phyloP scores from a whole-genome alignment of 176 grass and related monocot genomes.

The Chloris gayana region DNA sequence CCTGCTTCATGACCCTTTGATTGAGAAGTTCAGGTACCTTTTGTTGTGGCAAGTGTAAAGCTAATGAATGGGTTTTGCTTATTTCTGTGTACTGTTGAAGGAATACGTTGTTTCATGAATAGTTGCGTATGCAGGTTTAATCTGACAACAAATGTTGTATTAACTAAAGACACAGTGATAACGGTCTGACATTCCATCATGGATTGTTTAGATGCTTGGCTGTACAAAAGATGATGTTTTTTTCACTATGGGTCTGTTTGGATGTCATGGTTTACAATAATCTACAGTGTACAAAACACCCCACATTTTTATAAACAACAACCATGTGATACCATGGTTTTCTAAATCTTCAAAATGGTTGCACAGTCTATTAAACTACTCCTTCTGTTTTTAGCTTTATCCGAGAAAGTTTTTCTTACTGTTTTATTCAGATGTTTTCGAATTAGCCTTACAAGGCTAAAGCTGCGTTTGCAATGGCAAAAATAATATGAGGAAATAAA shows the following conservation, averaged over 20 bases:
- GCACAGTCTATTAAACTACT: too few species aligned
- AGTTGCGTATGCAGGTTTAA: slow-evolving; percentile 8
- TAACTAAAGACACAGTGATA: background rate
- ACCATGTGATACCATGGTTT: too few species aligned
- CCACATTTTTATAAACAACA: too few species aligned
- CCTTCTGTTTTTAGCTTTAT: too few species aligned
- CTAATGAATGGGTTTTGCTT: background rate
- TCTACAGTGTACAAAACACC: too few species aligned
- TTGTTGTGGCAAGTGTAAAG: background rate
- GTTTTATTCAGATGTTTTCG: background rate
- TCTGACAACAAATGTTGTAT: slow-evolving; percentile 1
- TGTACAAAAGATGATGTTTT: background rate
- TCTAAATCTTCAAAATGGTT: too few species aligned
- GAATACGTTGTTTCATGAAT: background rate
- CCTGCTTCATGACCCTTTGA: slow-evolving; percentile 75
- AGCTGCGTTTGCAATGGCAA: background rate
- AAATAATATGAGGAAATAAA: background rate
- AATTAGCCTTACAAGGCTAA: background rate
- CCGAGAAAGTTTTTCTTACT: background rate
- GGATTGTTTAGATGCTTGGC: background rate
- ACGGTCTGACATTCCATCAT: background rate
- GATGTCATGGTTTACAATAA: too few species aligned
- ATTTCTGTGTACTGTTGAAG: background rate
- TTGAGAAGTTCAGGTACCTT: slow-evolving; percentile 77
- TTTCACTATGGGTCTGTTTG: background rate